Base-by-base conservation (phyloP, 1,284 basidiomycete genomes). In the Jaminaea rosea region DNA sequence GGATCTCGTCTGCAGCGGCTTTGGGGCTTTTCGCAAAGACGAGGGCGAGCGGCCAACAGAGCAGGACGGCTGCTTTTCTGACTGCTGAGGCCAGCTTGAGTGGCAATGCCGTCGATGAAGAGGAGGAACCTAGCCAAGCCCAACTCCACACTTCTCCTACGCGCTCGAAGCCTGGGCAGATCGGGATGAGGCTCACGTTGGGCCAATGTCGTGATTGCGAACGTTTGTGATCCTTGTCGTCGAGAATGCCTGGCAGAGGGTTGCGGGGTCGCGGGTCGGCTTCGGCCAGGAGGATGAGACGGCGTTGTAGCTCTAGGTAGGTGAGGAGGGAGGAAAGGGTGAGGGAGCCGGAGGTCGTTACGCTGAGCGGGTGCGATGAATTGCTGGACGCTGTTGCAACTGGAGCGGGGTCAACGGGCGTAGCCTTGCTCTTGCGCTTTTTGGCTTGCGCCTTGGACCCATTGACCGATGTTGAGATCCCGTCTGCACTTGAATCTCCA, bases 161-260 rank as follows among this genome's bases (percentile, higher is more conserved):
- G 6, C 67, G 45, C 45, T 72, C 67, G 47, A 70, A 72, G 23
- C 69, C 69, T n/a, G 65, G 55, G 41, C 63, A 68, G n/a, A 72
- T 64, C 26, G 58, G 54, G 50, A 72, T 36, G 13, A 61, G 51
- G 4, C 51, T 53, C n/a, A 72, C 62, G 46, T 69, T 68, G 10
- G 44, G 39, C 6, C n/a, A n/a, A n/a, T n/a, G n/a, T n/a, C n/a
- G n/a, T 17, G 23, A 15, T n/a, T 36, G 4, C 34, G n/a, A 21
- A 15, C 34, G n/a, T 36, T 36, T 4, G 34, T 36, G 34, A 15
- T 21, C 4, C 44, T 26, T 46, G 13, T 52, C 21, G 5, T 50
- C n/a, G 28, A 67, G 64, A 29, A 69, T 61, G 1, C 63, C 67
- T 0, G 63, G 61, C 17, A 69, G 48, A 21, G 63, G 27, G 2